Evolutionary conservation across 805 yeast species (phyloP).

Genomic region (Spathaspora passalidarum): DNA sequence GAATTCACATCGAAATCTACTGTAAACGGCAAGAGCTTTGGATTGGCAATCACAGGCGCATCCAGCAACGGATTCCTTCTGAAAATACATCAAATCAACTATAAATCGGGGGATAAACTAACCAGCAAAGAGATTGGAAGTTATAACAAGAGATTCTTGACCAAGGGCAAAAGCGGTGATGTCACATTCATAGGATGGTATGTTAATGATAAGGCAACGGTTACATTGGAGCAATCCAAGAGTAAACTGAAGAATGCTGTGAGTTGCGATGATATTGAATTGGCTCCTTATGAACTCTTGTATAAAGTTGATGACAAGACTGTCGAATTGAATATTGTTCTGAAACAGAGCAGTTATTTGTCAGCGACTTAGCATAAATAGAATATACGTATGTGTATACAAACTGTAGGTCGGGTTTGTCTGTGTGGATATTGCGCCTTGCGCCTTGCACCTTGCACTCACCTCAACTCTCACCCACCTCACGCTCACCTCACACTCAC

Average conservation of each 20-base stretch:
- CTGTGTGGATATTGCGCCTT: too few species aligned
- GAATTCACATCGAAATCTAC: conserved; percentile 13
- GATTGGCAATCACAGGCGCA: conserved; percentile 14
- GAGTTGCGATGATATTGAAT: conserved; percentile 9
- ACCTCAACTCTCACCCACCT: too few species aligned
- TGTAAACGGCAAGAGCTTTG: conserved; percentile 10
- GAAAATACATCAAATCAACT: conserved; percentile 14
- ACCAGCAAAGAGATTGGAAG: conserved; percentile 15
- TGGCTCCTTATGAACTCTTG: conserved; percentile 15
- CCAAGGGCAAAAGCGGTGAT: conserved; percentile 1
- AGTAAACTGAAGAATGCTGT: not conserved
- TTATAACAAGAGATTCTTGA: conserved; percentile 11
- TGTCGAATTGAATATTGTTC: conserved; percentile 14
- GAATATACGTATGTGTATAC: too few species aligned
- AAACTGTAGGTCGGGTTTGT: too few species aligned
- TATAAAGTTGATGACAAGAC: conserved; percentile 14
- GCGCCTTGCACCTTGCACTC: too few species aligned
- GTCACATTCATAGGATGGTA: conserved; percentile 8
- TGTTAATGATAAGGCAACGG: not conserved
- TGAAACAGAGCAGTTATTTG: conserved; percentile 10
- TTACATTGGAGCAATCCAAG: not conserved
- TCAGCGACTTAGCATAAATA: not conserved
- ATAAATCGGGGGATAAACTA: conserved; percentile 7
- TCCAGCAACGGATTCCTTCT: conserved; percentile 8
- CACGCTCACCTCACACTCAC: too few species aligned